Evolutionary conservation across 306 rosid genomes (phyloP), one percentile per base, ranked within the genome.

Genomic region (Dalbergia cochinchinensis): DNA sequence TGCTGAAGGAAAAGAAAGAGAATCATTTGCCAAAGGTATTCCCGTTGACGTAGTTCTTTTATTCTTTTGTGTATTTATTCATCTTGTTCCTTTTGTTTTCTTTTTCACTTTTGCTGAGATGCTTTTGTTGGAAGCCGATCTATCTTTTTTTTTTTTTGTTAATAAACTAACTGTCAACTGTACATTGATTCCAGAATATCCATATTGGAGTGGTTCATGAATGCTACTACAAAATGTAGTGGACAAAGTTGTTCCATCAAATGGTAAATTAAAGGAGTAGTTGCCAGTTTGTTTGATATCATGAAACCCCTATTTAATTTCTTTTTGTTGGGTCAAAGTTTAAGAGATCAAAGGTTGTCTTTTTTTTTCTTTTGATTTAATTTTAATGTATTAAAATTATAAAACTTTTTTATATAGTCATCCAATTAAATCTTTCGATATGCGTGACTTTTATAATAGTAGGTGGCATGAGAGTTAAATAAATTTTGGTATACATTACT

Each of bases 161-260:
- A 67, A 35, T 3, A 69, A 15, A 19, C 4, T 13, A 74, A 69
- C 37, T 42, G 12, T 18, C 37, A 22, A 68, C 41, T 60, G 62
- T 15, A 6, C 64, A 9, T 66, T 11, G 37, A 54, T 75, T 74
- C 11, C 45, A 58, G 80, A 81, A 74, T 81, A 74, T 67, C 16
- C 71, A 58, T 58, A 4, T 22, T n/a, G 61, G 18, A 69, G 70
- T 47, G 44, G 81, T 82, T 76, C 20, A 82, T 37, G 60, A 76
- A 76, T 26, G 47, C 60, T 58, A 58, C 57, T 5, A 58, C 57
- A 58, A 11, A 47, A 41, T 31, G 4, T 72, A 64, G 74, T 64
- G 79, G 73, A 54, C 35, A 78, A 62, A 51, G 67, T 73, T 16
- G 70, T 42, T 72, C 19, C 39, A 71, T 60, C 65, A 31, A 71